These are phyloP conservation scores for Trichoderma semiorbis DNA, from an alignment of 2,329 filamentous ascomycete genomes.

Conservation along the genomic window DNA sequence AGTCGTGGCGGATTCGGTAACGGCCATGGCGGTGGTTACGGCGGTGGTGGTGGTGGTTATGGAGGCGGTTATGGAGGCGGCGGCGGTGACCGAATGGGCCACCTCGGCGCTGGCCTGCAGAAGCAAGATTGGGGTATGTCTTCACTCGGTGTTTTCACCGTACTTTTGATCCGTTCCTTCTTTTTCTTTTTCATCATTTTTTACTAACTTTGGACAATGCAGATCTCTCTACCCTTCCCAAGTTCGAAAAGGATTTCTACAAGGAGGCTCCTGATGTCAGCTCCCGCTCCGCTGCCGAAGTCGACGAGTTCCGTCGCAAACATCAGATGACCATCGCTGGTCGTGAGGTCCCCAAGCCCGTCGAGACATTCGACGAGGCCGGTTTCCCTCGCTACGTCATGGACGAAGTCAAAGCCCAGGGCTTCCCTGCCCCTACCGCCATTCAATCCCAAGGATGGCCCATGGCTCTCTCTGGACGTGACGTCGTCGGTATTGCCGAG, in stretches of 20 bases:
- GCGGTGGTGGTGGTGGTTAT: conserved; percentile 30
- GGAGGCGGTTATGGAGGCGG: conserved; percentile 47
- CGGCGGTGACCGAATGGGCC: conserved; percentile 90
- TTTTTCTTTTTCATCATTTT: neutral
- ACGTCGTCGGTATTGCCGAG: conserved; percentile 98
- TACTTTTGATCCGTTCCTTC: neutral
- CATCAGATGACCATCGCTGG: conserved; percentile 83
- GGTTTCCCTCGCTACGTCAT: conserved; percentile 96
- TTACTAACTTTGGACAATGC: conserved; percentile 24
- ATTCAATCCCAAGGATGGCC: conserved; percentile 99
- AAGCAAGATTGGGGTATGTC: conserved; percentile 82
- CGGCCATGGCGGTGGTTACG: conserved; percentile 33
- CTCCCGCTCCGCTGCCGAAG: conserved; percentile 70
- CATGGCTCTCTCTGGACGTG: conserved; percentile 96
- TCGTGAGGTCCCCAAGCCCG: conserved; percentile 79
- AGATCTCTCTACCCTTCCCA: conserved; percentile 78
- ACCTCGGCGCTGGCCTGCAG: conserved; percentile 83
- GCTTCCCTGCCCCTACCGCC: conserved; percentile 87
- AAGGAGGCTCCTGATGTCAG: conserved; percentile 85
- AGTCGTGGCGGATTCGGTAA: conserved; percentile 47
- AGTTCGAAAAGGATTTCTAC: conserved; percentile 99
- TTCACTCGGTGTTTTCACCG: neutral
- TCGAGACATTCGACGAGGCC: conserved; percentile 96
- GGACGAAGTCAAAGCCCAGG: conserved; percentile 97
- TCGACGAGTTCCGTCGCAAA: conserved; percentile 82